A percentile compares a stretch with the other conserved stretches of the same genome.
Conservation (phyloP, 805 yeast genomes). For the Cyberlindnera veronae region DNA sequence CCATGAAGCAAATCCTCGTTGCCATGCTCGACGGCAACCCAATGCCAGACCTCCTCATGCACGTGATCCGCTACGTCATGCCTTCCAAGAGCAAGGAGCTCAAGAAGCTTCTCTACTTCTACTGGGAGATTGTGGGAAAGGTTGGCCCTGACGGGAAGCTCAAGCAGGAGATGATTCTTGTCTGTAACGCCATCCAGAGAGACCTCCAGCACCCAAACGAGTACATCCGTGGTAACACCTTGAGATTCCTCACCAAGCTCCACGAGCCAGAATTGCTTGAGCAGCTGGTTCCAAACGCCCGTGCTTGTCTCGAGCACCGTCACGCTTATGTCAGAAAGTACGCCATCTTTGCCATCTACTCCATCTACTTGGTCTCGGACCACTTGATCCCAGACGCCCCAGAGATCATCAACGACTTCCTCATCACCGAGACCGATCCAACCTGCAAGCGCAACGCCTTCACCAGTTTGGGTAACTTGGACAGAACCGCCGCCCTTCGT, state of each 20-base stretch:
- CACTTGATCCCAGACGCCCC: slow-evolving; percentile 96
- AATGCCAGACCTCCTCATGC: slow-evolving; percentile 92
- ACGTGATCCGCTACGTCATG: slow-evolving; percentile 94
- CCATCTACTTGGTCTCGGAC: slow-evolving; percentile 78
- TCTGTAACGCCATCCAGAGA: slow-evolving; percentile 95
- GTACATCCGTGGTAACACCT: slow-evolving; percentile 91
- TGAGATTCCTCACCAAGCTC: slow-evolving; percentile 86
- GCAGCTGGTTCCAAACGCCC: slow-evolving; percentile 89
- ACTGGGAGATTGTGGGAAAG: slow-evolving; percentile 98
- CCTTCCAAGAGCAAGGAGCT: slow-evolving; percentile 89
- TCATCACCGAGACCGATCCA: slow-evolving; percentile 82
- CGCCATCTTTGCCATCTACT: slow-evolving; percentile 86
- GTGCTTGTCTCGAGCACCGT: slow-evolving; percentile 89
- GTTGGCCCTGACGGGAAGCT: slow-evolving; percentile 82
- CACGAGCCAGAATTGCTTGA: slow-evolving; percentile 92
- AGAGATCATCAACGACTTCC: slow-evolving; percentile 68
- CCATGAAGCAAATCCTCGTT: slow-evolving; percentile 85
- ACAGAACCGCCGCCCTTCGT: slow-evolving; percentile 79
- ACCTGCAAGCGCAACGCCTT: slow-evolving; percentile 96
- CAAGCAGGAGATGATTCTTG: slow-evolving; percentile 97
- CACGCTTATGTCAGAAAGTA: slow-evolving; percentile 98
- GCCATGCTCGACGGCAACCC: slow-evolving; percentile 91
- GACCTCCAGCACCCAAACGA: slow-evolving; percentile 98
- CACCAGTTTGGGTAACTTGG: slow-evolving; percentile 75
- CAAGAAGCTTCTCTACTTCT: slow-evolving; percentile 87